Percentiles rank a stretch among this genome's conserved stretches.
Conservation (phyloP, 305 asterid species). For the Fraxinus baroniana region DNA sequence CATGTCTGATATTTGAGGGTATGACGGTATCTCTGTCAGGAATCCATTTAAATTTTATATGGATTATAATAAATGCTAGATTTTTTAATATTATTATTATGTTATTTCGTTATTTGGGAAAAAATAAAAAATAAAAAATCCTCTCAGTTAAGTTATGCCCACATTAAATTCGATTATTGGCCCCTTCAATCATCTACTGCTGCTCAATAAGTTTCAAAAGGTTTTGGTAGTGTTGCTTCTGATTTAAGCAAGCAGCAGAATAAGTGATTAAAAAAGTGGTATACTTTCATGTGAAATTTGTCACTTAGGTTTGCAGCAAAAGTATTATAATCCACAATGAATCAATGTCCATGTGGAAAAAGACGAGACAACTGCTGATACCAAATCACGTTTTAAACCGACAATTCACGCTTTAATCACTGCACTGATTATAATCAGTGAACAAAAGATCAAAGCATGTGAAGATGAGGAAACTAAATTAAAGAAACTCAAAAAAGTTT, state of each 20-base stretch:
- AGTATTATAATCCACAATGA: not conserved
- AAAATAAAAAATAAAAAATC: too few species aligned
- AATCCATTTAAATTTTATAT: too few species aligned
- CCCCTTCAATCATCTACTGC: not conserved
- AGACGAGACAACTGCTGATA: not conserved
- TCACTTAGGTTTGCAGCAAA: not conserved
- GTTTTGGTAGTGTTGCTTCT: not conserved
- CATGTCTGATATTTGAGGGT: not conserved
- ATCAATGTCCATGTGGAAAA: not conserved
- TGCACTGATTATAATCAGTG: not conserved
- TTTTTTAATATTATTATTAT: too few species aligned
- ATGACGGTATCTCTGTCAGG: not conserved
- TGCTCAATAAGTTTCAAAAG: not conserved
- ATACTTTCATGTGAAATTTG: not conserved
- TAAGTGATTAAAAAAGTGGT: not conserved
- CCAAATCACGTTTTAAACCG: conserved; percentile 21
- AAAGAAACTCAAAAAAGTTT: not conserved
- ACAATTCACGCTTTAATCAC: conserved; percentile 18
- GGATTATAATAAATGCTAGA: not conserved
- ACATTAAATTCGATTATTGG: not conserved
- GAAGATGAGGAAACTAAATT: conserved; percentile 13
- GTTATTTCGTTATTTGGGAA: not conserved
- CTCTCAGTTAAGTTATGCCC: too few species aligned
- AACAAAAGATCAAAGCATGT: conserved; percentile 30
- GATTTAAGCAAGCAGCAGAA: not conserved